Conservation (phyloP, 208 protist species). For the Leishmania tarentolae region DNA sequence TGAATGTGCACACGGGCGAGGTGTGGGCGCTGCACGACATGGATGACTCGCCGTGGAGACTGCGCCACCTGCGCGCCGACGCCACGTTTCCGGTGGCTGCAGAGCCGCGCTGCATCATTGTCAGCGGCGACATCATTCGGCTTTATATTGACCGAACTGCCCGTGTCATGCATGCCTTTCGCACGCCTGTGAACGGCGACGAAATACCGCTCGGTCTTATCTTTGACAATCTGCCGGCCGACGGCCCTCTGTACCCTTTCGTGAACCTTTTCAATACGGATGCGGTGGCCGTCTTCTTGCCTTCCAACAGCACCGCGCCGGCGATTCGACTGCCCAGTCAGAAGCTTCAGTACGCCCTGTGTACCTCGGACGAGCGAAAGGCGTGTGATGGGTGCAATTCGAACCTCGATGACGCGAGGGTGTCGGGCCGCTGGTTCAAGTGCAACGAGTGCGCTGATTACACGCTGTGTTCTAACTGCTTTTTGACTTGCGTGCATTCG, state of each 20-base stretch:
- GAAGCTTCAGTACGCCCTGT: constrained; percentile 72
- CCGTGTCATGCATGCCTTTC: constrained; percentile 82
- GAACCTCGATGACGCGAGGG: constrained; percentile 52
- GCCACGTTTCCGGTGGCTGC: constrained; percentile 64
- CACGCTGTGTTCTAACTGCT: constrained; percentile 82
- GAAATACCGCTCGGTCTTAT: constrained; percentile 79
- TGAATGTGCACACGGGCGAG: constrained; percentile 64
- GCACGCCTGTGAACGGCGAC: constrained; percentile 78
- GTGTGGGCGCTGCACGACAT: constrained; percentile 92
- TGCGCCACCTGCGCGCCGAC: constrained; percentile 68
- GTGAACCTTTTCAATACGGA: constrained; percentile 92
- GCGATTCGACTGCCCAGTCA: constrained; percentile 74
- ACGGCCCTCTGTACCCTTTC: constrained; percentile 75
- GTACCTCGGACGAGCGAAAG: constrained; percentile 45
- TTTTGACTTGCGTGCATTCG: constrained; percentile 74
- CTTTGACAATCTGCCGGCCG: constrained; percentile 78
- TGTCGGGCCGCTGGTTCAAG: constrained; percentile 78
- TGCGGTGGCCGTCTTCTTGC: constrained; percentile 84
- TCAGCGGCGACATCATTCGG: constrained; percentile 88
- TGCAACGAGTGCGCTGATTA: constrained; percentile 93
- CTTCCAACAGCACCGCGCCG: constrained; percentile 45
- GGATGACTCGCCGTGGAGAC: constrained; percentile 84
- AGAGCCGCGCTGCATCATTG: constrained; percentile 85
- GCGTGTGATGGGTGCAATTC: constrained; percentile 78
- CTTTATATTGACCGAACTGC: constrained; percentile 79